Evolutionary conservation across 2,329 filamentous ascomycete genomes (phyloP).

Genomic region (Aulographum hederae): DNA sequence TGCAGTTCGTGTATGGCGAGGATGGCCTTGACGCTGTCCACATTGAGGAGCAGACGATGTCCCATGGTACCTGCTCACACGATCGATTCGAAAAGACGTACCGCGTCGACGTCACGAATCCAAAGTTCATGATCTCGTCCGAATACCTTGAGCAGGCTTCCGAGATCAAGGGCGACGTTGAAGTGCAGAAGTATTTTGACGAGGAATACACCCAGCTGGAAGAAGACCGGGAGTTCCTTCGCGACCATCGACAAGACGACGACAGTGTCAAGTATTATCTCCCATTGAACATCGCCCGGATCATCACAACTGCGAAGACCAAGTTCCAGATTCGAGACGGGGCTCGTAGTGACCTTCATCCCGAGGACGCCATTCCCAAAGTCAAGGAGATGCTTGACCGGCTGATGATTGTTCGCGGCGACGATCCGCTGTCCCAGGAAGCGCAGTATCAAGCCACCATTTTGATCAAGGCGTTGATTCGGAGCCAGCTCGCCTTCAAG

Average conservation of each 20-base stretch:
- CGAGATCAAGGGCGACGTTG: conserved; percentile 73
- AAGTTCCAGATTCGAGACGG: conserved; percentile 80
- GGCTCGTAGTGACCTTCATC: conserved; percentile 75
- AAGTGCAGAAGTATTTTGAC: conserved; percentile 72
- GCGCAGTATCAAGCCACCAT: conserved; percentile 78
- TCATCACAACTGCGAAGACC: conserved; percentile 78
- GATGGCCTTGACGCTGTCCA: conserved; percentile 85
- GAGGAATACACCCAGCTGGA: conserved; percentile 68
- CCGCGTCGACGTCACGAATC: conserved; percentile 72
- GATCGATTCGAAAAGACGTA: conserved; percentile 64
- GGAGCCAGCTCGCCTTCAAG: conserved; percentile 83
- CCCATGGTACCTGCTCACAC: conserved; percentile 67
- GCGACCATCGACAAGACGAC: conserved; percentile 40
- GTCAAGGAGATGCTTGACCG: conserved; percentile 58
- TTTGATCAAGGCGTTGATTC: conserved; percentile 79
- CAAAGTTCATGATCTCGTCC: conserved; percentile 35
- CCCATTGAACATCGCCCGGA: conserved; percentile 76
- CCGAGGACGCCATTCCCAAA: conserved; percentile 67
- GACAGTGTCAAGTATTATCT: conserved; percentile 78
- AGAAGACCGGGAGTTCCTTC: conserved; percentile 57
- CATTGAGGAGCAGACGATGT: conserved; percentile 85
- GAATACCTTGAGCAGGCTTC: conserved; percentile 72
- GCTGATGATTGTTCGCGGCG: conserved; percentile 71
- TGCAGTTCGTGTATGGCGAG: conserved; percentile 95
- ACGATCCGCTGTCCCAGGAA: conserved; percentile 65